Evolutionary conservation across 1,284 basidiomycete species (phyloP).

Genomic region (Boletus semigastroideus): DNA sequence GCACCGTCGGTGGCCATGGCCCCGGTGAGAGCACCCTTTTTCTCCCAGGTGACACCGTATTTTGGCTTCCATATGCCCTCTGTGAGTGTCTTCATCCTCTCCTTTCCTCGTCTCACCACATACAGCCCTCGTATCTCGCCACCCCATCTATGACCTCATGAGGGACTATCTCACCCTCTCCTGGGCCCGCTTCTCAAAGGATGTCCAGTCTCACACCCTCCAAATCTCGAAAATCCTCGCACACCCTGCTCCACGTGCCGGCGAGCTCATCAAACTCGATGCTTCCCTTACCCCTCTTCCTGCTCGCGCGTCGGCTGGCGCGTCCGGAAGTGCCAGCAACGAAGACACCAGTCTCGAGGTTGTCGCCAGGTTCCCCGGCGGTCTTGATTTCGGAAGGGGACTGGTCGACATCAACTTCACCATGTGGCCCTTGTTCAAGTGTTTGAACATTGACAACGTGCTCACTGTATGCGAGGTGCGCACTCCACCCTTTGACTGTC

Average conservation of each 20-base stretch:
- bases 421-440: constrained; percentile 97
- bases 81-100: constrained; percentile 51
- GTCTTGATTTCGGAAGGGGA: constrained; percentile 80
- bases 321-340: constrained; percentile 46
- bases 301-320: constrained; percentile 15
- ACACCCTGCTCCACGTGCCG: constrained; percentile 82
- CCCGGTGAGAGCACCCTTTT: constrained; percentile 85
- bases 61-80: constrained; percentile 90
- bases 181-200: constrained; percentile 91
- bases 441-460: constrained; percentile 91
- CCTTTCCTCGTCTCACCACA: constrained; percentile 7
- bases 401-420: constrained; percentile 89
- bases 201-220: constrained; percentile 83
- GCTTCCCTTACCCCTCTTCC: constrained; percentile 45
- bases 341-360: constrained; percentile 77
- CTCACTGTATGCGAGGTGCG: constrained; percentile 88
- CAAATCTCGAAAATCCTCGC: constrained; percentile 84
- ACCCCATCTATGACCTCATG: constrained; percentile 92
- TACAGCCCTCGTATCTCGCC: constrained; percentile 81
- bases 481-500: neutral
- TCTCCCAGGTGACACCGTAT: constrained; percentile 83
- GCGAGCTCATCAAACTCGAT: constrained; percentile 80
- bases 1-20: constrained; percentile 66
- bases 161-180: constrained; percentile 89
- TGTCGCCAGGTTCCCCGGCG: constrained; percentile 81